Evolutionary conservation across 768 basidiomycete species (phyloP).

Genomic region (Macrolepiota albuminosa): DNA sequence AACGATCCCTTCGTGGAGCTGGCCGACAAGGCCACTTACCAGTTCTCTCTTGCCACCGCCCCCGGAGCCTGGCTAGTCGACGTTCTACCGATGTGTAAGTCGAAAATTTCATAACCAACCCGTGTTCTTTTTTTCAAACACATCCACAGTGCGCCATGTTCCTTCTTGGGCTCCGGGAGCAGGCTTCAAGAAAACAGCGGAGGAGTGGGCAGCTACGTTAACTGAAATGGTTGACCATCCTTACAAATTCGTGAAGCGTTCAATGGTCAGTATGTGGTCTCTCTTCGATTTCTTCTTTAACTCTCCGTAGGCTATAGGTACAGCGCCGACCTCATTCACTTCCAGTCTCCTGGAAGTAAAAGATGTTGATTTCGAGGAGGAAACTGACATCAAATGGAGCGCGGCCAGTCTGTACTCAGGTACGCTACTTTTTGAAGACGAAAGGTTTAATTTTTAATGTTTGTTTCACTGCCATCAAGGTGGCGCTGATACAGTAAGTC

Average conservation of each 20-base stretch:
- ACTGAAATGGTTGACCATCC: slow-evolving; percentile 53
- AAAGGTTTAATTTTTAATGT: background rate
- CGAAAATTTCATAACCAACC: background rate
- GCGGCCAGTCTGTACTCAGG: slow-evolving; percentile 53
- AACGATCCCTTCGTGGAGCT: slow-evolving; percentile 49
- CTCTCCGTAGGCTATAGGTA: slow-evolving; percentile 48
- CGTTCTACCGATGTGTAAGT: slow-evolving; percentile 42
- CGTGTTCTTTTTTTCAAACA: background rate
- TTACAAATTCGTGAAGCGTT: slow-evolving; percentile 53
- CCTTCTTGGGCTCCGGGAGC: slow-evolving; percentile 66
- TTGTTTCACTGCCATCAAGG: slow-evolving; percentile 26
- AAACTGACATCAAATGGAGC: slow-evolving; percentile 63
- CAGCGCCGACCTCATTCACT: slow-evolving; percentile 51
- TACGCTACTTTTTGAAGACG: slow-evolving; percentile 13
- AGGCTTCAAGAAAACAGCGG: slow-evolving; percentile 49
- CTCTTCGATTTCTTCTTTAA: slow-evolving; percentile 6
- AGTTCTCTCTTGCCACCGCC: slow-evolving; percentile 48
- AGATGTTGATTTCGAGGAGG: slow-evolving; percentile 47
- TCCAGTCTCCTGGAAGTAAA: slow-evolving; percentile 52
- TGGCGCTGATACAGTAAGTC: slow-evolving; percentile 52
- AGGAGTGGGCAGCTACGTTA: slow-evolving; percentile 48
- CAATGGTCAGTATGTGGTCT: slow-evolving; percentile 38
- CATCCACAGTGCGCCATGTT: slow-evolving; percentile 44
- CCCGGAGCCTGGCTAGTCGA: slow-evolving; percentile 51
- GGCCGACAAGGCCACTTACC: slow-evolving; percentile 49